These are phyloP conservation scores for Naumovozyma baii DNA, from an alignment of 805 yeast species.

Conservation along the genomic window DNA sequence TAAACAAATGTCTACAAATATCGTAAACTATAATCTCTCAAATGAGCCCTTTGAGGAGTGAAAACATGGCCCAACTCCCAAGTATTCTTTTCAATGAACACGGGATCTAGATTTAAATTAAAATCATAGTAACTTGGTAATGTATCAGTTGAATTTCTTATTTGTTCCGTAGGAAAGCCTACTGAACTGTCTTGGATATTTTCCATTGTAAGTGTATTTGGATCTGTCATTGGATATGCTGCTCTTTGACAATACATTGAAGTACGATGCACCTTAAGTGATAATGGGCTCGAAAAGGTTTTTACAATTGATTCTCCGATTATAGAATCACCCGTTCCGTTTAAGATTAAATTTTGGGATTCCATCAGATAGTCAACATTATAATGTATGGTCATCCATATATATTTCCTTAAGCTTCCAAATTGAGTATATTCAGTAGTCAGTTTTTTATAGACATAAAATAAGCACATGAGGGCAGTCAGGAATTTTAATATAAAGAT, in stretches of 20 bases:
- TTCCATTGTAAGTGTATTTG: not conserved
- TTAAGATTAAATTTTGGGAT: not conserved
- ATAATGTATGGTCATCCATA: constrained; percentile 49
- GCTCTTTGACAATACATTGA: too few species aligned
- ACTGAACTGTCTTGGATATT: not conserved
- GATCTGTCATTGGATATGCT: not conserved
- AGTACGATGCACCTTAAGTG: too few species aligned
- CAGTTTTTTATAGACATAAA: constrained; percentile 43
- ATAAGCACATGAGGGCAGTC: constrained; percentile 42
- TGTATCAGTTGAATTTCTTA: not conserved
- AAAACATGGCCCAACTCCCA: not conserved
- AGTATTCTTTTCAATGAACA: not conserved
- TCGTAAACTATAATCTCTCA: not conserved
- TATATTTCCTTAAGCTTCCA: constrained; percentile 46
- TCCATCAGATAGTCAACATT: constrained; percentile 40
- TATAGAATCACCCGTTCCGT: not conserved
- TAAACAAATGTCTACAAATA: too few species aligned
- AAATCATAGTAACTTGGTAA: not conserved
- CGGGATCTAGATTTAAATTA: not conserved
- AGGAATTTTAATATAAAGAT: constrained; percentile 49
- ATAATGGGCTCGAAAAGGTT: not conserved
- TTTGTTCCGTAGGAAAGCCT: not conserved
- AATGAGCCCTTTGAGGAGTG: not conserved
- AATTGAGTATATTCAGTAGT: constrained; percentile 31
- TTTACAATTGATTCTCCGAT: not conserved